Base-by-base conservation (phyloP, 768 basidiomycete genomes). In the Pluteus cervinus region DNA sequence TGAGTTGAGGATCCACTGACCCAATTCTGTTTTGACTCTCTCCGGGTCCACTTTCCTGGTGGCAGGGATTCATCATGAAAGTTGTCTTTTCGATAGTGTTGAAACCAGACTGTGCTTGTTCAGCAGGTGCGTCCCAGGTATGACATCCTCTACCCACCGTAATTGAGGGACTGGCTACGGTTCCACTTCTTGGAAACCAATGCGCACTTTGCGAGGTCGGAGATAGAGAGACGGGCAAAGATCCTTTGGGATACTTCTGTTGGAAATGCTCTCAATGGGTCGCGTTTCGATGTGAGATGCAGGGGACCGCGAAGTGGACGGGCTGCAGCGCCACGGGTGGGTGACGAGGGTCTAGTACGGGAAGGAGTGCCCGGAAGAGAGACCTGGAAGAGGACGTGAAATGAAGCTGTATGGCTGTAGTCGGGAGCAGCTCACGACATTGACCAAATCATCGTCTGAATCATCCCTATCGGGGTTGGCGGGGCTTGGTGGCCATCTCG, bases 21-120 rank as follows among this genome's bases (percentile, higher is more conserved):
- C 91, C 91, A 96, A 46, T 83, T 83, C 60, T 89, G 84, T 56
- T 91, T 96, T n/a, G 88, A 91, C 57, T 96, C 91, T 39, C 83
- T 71, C 53, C 86, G 86, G 7, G 89, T 86, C 91, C 91, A 96
- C 58, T 91, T 91, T 24, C 82, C 86, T 7, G 80, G 72, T 3
- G 85, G 82, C 33, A 87, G 56, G 41, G 75, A 79, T 21, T 81
- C 78, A 44, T 89, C 85, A 29, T 88, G 81, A 46, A 96, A 88
- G 48, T 84, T 80, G 44, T 91, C 86, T 47, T 82, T 86, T 38
- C 92, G 69, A 56, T 89, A 91, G 46, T 86, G 82, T 47, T 87
- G 85, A 65, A 93, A 96, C 92, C 92, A 96, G 7, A 94, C 92
- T 96, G 49, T 12, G 29, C 17, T 16, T 9, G 7, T 9, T 26